Evolutionary conservation across 805 yeast species (phyloP).

Genomic region (Starmera quercuum): DNA sequence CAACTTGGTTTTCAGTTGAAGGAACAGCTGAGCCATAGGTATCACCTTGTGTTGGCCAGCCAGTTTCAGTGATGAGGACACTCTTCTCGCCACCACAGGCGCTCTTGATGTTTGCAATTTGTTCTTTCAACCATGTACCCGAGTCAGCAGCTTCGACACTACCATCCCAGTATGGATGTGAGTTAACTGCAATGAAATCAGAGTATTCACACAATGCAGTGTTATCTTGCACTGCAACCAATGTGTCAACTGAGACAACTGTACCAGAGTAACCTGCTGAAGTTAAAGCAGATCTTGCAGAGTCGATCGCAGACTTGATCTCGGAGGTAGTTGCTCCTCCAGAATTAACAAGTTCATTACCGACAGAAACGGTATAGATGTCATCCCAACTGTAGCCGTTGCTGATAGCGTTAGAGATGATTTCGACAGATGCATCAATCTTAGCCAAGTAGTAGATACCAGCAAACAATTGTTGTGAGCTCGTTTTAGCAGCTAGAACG

Average conservation of each 20-base stretch:
- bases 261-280: slow-evolving; percentile 45
- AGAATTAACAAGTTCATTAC: slow-evolving; percentile 56
- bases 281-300: slow-evolving; percentile 38
- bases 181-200: slow-evolving; percentile 60
- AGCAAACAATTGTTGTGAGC: slow-evolving; percentile 45
- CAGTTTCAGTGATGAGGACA: slow-evolving; percentile 51
- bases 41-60: slow-evolving; percentile 63
- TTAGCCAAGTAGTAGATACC: slow-evolving; percentile 49
- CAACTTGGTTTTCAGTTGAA: slow-evolving; percentile 40
- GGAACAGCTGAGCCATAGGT: slow-evolving; percentile 50
- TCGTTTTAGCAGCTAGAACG: slow-evolving; percentile 38
- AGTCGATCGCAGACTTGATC: slow-evolving; percentile 37
- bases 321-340: slow-evolving; percentile 40
- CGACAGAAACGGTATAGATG: slow-evolving; percentile 51
- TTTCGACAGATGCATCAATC: slow-evolving; percentile 32
- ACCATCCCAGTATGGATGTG: slow-evolving; percentile 63
- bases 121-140: slow-evolving; percentile 44
- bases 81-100: slow-evolving; percentile 41
- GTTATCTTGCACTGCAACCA: slow-evolving; percentile 49
- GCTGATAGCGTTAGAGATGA: slow-evolving; percentile 37
- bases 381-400: slow-evolving; percentile 45
- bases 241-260: slow-evolving; percentile 58
- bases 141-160: slow-evolving; percentile 40
- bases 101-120: slow-evolving; percentile 35
- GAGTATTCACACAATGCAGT: slow-evolving; percentile 45